phyloP scores from a whole-genome alignment of 345 rosid species.

The Aethionema arabicum region DNA sequence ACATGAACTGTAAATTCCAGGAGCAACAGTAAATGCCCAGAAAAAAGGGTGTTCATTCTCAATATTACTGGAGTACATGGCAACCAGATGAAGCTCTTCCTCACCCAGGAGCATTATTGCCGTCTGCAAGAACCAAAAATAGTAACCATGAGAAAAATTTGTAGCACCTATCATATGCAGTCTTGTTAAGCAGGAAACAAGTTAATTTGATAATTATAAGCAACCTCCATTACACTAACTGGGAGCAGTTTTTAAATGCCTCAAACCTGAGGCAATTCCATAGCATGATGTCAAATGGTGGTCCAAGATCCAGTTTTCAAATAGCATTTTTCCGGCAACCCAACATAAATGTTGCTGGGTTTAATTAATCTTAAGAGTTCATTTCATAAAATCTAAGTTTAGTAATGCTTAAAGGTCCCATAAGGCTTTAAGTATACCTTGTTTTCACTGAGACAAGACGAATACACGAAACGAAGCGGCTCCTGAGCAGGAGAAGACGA shows the following conservation, averaged over 20 bases:
- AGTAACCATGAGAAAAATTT: slow-evolving; percentile 1
- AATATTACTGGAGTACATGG: slow-evolving; percentile 63
- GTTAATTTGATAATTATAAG: slow-evolving; percentile 6
- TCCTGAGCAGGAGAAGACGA: slow-evolving; percentile 31
- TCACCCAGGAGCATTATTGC: slow-evolving; percentile 76
- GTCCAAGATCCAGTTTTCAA: slow-evolving; percentile 1
- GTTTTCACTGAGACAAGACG: slow-evolving; percentile 80
- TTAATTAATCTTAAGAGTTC: not conserved
- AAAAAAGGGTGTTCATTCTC: slow-evolving; percentile 66
- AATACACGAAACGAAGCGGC: slow-evolving; percentile 69
- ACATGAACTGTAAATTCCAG: slow-evolving; percentile 77
- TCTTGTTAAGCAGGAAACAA: slow-evolving; percentile 10
- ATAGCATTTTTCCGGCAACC: not conserved
- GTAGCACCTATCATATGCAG: slow-evolving; percentile 9
- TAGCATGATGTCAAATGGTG: not conserved
- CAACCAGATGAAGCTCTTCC: slow-evolving; percentile 95
- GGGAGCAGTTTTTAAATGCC: slow-evolving; percentile 1
- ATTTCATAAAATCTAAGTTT: not conserved
- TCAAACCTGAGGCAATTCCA: slow-evolving; percentile 19
- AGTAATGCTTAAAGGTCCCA: slow-evolving; percentile 15
- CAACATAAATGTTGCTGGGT: not conserved
- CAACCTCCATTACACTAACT: slow-evolving; percentile 6
- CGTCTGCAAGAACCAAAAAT: slow-evolving; percentile 55
- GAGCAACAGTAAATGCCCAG: slow-evolving; percentile 78
- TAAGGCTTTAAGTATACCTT: slow-evolving; percentile 60